These are phyloP conservation scores for Haematococcus lacustris DNA, from an alignment of 139 green algal species.

Conservation along the genomic window DNA sequence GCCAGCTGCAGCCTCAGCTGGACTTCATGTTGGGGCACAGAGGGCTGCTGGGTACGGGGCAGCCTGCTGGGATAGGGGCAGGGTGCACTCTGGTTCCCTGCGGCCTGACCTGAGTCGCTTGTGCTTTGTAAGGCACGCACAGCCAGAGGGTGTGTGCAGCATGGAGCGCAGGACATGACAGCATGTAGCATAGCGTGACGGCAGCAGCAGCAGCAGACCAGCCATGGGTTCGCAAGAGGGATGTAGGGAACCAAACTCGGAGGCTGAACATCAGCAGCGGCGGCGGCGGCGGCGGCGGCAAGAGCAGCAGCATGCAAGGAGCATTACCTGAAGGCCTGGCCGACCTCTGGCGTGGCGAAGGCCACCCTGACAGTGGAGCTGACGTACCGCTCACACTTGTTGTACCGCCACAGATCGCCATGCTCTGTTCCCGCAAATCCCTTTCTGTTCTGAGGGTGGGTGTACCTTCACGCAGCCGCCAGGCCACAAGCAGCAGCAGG, in stretches of 20 bases:
- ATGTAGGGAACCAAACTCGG: too few species aligned
- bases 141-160: not conserved
- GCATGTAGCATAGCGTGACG: too few species aligned
- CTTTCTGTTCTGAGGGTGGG: slow-evolving; percentile 24
- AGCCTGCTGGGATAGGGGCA: not conserved
- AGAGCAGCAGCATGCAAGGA: not conserved
- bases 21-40: too few species aligned
- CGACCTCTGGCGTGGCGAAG: slow-evolving; percentile 14
- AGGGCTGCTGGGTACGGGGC: too few species aligned
- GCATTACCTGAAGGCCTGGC: slow-evolving; percentile 22
- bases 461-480: slow-evolving; percentile 25
- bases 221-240: too few species aligned
- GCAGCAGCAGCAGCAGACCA: too few species aligned
- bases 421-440: slow-evolving; percentile 31
- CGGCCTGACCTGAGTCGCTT: too few species aligned
- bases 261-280: not conserved
- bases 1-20: too few species aligned
- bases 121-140: not conserved
- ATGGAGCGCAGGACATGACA: too few species aligned
- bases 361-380: slow-evolving; percentile 2
- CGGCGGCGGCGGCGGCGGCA: not conserved
- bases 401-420: slow-evolving; percentile 37
- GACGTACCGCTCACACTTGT: slow-evolving; percentile 35
- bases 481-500: not conserved
- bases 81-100: too few species aligned